Base-by-base conservation (phyloP, 2,329 filamentous ascomycete genomes). In the Epichloe amarillans region DNA sequence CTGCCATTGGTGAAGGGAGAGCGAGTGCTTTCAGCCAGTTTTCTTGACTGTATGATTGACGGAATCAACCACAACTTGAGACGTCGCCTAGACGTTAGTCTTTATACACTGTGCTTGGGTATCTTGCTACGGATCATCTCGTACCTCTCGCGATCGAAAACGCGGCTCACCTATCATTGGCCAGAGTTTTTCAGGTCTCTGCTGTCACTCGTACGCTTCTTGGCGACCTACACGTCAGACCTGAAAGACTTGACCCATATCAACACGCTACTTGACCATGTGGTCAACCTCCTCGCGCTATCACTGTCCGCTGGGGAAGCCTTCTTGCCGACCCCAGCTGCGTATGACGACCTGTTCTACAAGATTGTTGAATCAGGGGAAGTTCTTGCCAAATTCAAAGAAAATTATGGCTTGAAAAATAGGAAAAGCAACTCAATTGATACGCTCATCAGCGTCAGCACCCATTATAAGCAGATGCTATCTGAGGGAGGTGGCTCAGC, bases 281-380 rank as follows among this genome's bases (percentile, higher is more conserved):
- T 95, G 1, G 83, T 93, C 48, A 89, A 93, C 61, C 72, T 96
- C 5, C 74, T 96, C 39, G 88, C 88, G 1, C 77, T 96, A 39
- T 86, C 88, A 2, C 74, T 98, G 7, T 93, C 87, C 2, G 80
- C 82, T 2, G 93, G 93, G 6, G 93, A 97, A 64, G 83, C 86
- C 2, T 97, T 98, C 67, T 75, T 98, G 7, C 93, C 91, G 0
- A 87, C 86, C 33, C 83, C 89, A 0, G 79, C 86, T 17, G 83
- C 88, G 2, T 97, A 97, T 66, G 93, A 98, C 60, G 93, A 98
- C 62, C 75, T 98, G 0, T 97, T 98, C 70, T 98, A 98, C 78
- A 98, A 98, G 69, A 79, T 97, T 2, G 89, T 97, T 26, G 93
- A 98, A 67, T 86, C 84, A 2, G 88, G 90, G 90, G 88, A 95